A percentile compares a stretch with the other conserved stretches of the same genome.
Evolutionary conservation across 2,329 filamentous ascomycete genomes (phyloP).

Genomic region (Ascomycota sp.): DNA sequence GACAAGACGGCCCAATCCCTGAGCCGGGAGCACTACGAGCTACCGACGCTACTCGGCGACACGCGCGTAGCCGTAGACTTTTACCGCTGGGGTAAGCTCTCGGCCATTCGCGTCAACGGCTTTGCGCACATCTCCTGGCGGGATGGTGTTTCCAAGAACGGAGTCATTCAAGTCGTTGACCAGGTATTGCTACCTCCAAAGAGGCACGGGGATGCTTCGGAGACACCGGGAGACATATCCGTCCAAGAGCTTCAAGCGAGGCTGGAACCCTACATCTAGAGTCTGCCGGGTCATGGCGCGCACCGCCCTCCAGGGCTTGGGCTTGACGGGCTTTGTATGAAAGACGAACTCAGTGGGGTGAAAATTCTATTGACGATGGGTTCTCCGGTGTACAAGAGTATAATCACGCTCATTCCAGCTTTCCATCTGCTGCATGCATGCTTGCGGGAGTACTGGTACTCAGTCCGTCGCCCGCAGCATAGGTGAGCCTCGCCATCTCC

Average conservation of each 20-base stretch:
- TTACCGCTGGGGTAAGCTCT: conserved; percentile 43
- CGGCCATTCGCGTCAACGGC: conserved; percentile 57
- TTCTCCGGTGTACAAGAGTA: too few relatives aligned
- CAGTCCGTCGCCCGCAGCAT: too few relatives aligned
- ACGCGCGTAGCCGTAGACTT: conserved; percentile 54
- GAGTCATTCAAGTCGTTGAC: conserved; percentile 60
- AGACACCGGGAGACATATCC: conserved; percentile 4
- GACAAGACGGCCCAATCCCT: conserved; percentile 9
- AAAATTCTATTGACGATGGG: too few relatives aligned
- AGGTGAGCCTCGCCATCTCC: conserved; percentile 1
- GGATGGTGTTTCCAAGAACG: conserved; percentile 57
- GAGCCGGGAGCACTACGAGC: conserved; percentile 36
- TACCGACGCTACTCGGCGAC: conserved; percentile 51
- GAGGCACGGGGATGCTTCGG: conserved; percentile 10
- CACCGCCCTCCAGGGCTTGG: too few relatives aligned
- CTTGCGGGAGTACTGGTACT: too few relatives aligned
- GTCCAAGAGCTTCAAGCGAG: conserved; percentile 11
- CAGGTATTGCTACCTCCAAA: conserved; percentile 60
- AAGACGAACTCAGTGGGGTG: too few relatives aligned
- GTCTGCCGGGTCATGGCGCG: too few relatives aligned
- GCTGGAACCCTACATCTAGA: conserved; percentile 9
- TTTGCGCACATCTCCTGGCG: conserved; percentile 42
- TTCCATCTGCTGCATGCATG: too few relatives aligned
- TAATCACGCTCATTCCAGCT: too few relatives aligned
- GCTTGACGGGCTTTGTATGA: too few relatives aligned